Evolutionary conservation across 306 rosid species (phyloP).

Genomic region (Prunus mongolica): DNA sequence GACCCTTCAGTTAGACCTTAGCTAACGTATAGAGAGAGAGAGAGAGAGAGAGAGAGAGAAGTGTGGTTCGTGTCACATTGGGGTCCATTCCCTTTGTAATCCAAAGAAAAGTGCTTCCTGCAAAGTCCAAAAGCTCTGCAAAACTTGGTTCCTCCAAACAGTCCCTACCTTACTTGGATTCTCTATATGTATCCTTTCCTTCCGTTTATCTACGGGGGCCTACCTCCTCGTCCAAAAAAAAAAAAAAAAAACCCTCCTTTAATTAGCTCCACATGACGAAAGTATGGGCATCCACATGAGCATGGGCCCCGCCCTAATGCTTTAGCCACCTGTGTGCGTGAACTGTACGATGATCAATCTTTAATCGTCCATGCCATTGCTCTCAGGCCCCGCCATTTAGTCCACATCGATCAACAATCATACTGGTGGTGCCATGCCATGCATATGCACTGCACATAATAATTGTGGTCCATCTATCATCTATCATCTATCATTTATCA

Average conservation of each 20-base stretch:
- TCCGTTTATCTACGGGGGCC: background rate
- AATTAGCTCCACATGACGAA: slow-evolving; percentile 14
- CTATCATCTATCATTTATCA: no score
- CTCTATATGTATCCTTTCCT: background rate
- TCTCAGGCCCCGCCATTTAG: background rate
- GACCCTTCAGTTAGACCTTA: background rate
- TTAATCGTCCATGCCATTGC: background rate
- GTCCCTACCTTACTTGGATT: slow-evolving; percentile 29
- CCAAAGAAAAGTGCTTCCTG: slow-evolving; percentile 8
- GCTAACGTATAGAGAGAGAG: background rate
- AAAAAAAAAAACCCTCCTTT: background rate
- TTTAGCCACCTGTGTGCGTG: slow-evolving; percentile 34
- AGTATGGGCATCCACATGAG: slow-evolving; percentile 33
- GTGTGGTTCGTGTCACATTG: slow-evolving; percentile 37
- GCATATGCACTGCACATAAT: background rate
- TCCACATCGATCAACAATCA: background rate
- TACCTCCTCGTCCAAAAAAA: background rate
- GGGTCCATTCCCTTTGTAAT: slow-evolving; percentile 27
- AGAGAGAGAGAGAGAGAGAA: background rate
- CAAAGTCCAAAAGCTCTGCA: slow-evolving; percentile 12
- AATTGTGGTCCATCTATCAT: no score
- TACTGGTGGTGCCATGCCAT: background rate
- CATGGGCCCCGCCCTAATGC: slow-evolving; percentile 5
- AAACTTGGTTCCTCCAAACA: slow-evolving; percentile 9
- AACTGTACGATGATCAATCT: background rate